Conservation (phyloP, 441 rosid species). For the Corymbia calophylla region DNA sequence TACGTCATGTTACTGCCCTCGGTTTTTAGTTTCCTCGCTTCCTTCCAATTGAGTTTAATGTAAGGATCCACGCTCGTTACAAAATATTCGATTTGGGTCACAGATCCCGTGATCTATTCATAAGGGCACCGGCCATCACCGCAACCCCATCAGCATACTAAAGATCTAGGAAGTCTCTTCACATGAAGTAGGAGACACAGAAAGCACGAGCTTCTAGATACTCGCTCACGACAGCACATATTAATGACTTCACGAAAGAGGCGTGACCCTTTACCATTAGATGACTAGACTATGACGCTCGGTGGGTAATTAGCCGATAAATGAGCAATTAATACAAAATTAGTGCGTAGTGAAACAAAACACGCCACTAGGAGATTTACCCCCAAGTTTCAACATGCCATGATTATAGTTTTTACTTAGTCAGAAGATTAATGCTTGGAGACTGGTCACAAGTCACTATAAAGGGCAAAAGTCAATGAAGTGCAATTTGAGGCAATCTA, state of each 20-base stretch:
- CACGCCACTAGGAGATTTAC: not conserved
- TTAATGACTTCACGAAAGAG: too few relatives aligned
- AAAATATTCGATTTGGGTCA: not conserved
- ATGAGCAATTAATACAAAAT: too few relatives aligned
- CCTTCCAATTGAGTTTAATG: not conserved
- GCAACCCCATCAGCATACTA: not conserved
- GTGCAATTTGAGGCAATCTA: not conserved
- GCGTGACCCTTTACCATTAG: not conserved
- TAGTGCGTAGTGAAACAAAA: too few relatives aligned
- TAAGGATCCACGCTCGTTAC: not conserved
- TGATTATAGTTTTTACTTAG: not conserved
- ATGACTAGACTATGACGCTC: not conserved
- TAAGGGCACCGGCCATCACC: fast-evolving
- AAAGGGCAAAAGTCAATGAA: not conserved
- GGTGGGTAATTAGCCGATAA: not conserved
- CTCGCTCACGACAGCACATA: not conserved
- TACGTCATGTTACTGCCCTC: too few relatives aligned
- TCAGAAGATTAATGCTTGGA: not conserved
- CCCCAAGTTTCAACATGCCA: not conserved
- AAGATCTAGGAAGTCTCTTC: not conserved
- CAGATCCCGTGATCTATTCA: not conserved
- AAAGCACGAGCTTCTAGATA: too few relatives aligned
- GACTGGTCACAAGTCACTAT: not conserved
- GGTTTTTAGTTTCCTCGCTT: not conserved
- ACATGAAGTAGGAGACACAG: not conserved